Evolutionary conservation across 495 filamentous ascomycete genomes (phyloP).

Genomic region (Thermothielavioides terrestris): DNA sequence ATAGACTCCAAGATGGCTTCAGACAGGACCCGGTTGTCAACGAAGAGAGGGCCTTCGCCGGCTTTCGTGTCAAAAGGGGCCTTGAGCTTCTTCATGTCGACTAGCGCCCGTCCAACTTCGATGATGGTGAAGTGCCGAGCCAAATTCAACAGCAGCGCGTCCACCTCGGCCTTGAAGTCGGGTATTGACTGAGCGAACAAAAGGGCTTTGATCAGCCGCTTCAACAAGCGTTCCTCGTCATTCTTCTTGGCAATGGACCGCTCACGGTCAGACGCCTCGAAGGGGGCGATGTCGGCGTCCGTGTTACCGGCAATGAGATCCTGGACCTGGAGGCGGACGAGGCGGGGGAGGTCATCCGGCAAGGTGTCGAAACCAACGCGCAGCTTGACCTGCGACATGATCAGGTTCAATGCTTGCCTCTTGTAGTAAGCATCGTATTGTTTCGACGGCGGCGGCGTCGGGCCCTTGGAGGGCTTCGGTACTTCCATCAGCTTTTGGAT

Average conservation of each 20-base stretch:
- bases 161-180: constrained; percentile 66
- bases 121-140: constrained; percentile 84
- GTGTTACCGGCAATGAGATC: constrained; percentile 67
- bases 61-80: constrained; percentile 72
- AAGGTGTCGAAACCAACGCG: constrained; percentile 79
- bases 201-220: constrained; percentile 78
- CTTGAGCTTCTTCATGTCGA: constrained; percentile 59
- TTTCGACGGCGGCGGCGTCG: constrained; percentile 31
- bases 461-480: constrained; percentile 47
- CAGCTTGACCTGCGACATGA: constrained; percentile 81
- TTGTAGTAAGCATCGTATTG: constrained; percentile 83
- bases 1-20: constrained; percentile 83
- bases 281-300: constrained; percentile 50
- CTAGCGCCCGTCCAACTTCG: constrained; percentile 75
- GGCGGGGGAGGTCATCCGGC: constrained; percentile 76
- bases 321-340: constrained; percentile 80
- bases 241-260: constrained; percentile 80
- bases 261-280: constrained; percentile 64
- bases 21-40: constrained; percentile 78
- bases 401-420: constrained; percentile 77
- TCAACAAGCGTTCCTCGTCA: constrained; percentile 67
- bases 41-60: constrained; percentile 75
- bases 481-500: constrained; percentile 76
- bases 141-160: constrained; percentile 63
- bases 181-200: constrained; percentile 79